Conservation (phyloP, 2,329 filamentous ascomycete genomes). For the Leptographium radiaticola region DNA sequence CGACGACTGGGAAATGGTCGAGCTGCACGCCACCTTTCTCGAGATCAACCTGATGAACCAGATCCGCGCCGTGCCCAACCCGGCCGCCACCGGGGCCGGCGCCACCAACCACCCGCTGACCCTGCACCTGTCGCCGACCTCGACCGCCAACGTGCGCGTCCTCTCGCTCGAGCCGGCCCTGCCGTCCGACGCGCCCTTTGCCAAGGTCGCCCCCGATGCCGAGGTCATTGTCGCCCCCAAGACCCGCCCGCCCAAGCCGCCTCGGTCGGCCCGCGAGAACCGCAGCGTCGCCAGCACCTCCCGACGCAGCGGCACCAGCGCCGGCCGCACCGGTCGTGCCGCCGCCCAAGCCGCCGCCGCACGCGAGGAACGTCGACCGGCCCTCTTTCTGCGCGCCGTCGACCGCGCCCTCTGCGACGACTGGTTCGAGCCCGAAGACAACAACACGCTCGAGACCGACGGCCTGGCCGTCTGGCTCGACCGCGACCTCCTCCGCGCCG, state of each 20-base stretch:
- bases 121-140: slow-evolving; percentile 86
- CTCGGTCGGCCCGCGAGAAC: slow-evolving; percentile 56
- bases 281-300: slow-evolving; percentile 70
- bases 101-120: slow-evolving; percentile 57
- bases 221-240: slow-evolving; percentile 98
- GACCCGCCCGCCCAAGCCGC: slow-evolving; percentile 52
- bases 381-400: slow-evolving; percentile 68
- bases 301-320: slow-evolving; percentile 67
- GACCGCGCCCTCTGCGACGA: slow-evolving; percentile 56
- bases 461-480: slow-evolving; percentile 76
- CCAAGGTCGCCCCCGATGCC: slow-evolving; percentile 84
- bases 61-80: slow-evolving; percentile 86
- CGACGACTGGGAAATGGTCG: slow-evolving; percentile 98
- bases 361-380: slow-evolving; percentile 54
- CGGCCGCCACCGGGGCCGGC: slow-evolving; percentile 46
- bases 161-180: slow-evolving; percentile 69
- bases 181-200: slow-evolving; percentile 59
- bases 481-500: slow-evolving; percentile 57
- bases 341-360: slow-evolving; percentile 19
- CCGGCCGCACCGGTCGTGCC: slow-evolving; percentile 32
- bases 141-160: slow-evolving; percentile 82
- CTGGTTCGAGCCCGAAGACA: slow-evolving; percentile 60
- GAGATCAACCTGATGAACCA: slow-evolving; percentile 89
- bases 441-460: slow-evolving; percentile 23
- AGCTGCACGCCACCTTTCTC: slow-evolving; percentile 88